phyloP scores from a whole-genome alignment of 805 yeast species.

The Vanderwaltozyma polyspora region DNA sequence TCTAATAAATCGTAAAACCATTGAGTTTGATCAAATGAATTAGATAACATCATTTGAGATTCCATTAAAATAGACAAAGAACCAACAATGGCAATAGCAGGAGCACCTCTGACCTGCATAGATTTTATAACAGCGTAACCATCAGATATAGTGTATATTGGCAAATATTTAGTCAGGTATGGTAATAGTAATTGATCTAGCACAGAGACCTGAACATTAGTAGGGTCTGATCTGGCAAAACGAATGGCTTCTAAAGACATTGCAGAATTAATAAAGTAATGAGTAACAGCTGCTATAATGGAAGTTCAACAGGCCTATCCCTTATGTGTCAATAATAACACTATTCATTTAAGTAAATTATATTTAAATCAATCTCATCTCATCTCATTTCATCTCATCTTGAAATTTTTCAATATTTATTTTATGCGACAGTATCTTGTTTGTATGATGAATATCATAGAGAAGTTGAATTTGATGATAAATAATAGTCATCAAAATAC shows the following conservation, averaged over 20 bases:
- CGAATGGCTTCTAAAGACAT: conserved; percentile 55
- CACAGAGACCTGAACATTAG: conserved; percentile 38
- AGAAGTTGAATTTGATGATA: too few species aligned
- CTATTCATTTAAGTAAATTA: too few species aligned
- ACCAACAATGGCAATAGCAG: conserved; percentile 95
- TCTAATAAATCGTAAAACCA: conserved; percentile 25
- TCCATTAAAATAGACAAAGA: conserved; percentile 77
- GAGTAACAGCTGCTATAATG: too few species aligned
- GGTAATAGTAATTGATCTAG: conserved; percentile 81
- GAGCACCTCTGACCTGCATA: conserved; percentile 97
- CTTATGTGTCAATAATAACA: too few species aligned
- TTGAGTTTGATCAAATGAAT: conserved; percentile 17
- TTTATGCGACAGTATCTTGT: too few species aligned
- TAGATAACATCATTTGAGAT: conserved; percentile 27
- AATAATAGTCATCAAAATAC: too few species aligned
- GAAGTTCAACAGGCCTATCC: too few species aligned
- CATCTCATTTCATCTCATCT: too few species aligned
- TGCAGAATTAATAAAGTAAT: too few species aligned
- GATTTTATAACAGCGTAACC: conserved; percentile 74
- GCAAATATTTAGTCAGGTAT: conserved; percentile 58
- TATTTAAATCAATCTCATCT: too few species aligned
- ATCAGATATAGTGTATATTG: conserved; percentile 52
- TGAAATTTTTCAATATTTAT: too few species aligned
- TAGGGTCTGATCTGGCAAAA: conserved; percentile 35
- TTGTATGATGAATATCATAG: too few species aligned